Base-by-base conservation (phyloP, 2,329 filamentous ascomycete genomes). In the Chaetomium olivaceum region DNA sequence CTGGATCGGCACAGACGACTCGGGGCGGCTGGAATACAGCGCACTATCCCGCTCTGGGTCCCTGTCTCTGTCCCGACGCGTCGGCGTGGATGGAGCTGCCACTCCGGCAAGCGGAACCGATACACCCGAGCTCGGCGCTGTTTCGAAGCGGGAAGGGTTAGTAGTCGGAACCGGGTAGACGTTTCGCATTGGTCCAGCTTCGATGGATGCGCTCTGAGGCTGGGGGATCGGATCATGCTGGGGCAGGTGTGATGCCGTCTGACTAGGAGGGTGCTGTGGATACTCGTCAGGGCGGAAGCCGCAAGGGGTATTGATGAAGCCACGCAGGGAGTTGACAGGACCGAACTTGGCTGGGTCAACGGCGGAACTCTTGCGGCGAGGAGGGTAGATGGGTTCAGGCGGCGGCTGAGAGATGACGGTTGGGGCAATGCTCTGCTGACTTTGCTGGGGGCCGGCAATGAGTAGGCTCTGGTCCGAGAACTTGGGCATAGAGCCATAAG, bases 1-100 rank as follows among this genome's bases (percentile, higher is more conserved):
- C 75, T 95, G 90, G n/a, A 97, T 82, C 12, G 89, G 87, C 36
- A 92, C 83, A 0, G 86, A 82, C 6, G 86, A 82, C 6, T 80
- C 86, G 5, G 88, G 31, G 51, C 85, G 82, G 50, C 21, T 50
- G 21, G 54, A 23, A 33, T 59, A 66, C 19, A 54, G 12, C 8
- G 29, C 50, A 16, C 29, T 31, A 19, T 64, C 62, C 11, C 54
- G 56, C 4, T 60, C 62, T 29, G 50, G 46, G 25, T 65, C 58
- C 21, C 55, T 56, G 11, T 51, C 55, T 33, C 55, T 57, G 36
- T 65, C 58, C 27, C 55, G 62, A 27, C 62, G 66, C 11, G 62
- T 61, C 5, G 66, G 66, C 5, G 66, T 65, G 7, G 63, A 58
- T 14, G 66, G 66, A 1, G 33, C 59, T 6, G 36, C 25, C 1